Evolutionary conservation across 352 stramenopile species (phyloP), one percentile per base, ranked within the genome.

Genomic region (Phytophthora rubi): DNA sequence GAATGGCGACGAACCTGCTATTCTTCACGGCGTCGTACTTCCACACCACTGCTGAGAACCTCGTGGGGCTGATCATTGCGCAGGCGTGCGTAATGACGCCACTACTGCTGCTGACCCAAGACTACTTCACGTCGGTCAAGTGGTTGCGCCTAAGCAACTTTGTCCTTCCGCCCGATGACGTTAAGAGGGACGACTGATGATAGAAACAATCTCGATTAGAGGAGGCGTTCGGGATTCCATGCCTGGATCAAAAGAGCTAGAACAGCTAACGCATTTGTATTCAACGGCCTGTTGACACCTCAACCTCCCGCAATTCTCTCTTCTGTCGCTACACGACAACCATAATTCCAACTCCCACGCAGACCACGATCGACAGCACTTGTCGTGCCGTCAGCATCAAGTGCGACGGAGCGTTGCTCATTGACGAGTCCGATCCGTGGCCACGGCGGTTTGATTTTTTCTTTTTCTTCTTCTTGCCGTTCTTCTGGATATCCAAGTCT

Each of bases 21-120:
- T 91, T 89, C 72, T 90, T 88, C 74, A 92, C 86, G 32, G 72
- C 79, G 0, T 77, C 76, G 23, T 91, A 77, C 67, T 94, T 93
- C 75, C 86, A 94, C 77, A 85, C 78, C 58, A 68, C 82, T 32
- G 57, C 73, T 45, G 86, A 94, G 58, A 94, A 92, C 62, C 42
- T 91, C 1, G 65, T 93, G 21, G 86, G 65, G 8, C 56, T 94
- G 42, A 18, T 88, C 9, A 80, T 92, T 47, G 83, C 73, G 5
- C 85, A 94, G 59, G 56, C 57, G 8, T 80, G 55, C 51, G 70
- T 92, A 21, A 93, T 94, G 85, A 10, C 72, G 26, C 86, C 86
- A 48, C 70, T 94, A 42, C 83, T 86, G 52, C 53, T 93, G 53
- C 32, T 94, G 47, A 80, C 81, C 13, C 83, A 91, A 62, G 86